Evolutionary conservation across 2,329 filamentous ascomycete genomes (phyloP).

Genomic region (Hysterium pulicare): DNA sequence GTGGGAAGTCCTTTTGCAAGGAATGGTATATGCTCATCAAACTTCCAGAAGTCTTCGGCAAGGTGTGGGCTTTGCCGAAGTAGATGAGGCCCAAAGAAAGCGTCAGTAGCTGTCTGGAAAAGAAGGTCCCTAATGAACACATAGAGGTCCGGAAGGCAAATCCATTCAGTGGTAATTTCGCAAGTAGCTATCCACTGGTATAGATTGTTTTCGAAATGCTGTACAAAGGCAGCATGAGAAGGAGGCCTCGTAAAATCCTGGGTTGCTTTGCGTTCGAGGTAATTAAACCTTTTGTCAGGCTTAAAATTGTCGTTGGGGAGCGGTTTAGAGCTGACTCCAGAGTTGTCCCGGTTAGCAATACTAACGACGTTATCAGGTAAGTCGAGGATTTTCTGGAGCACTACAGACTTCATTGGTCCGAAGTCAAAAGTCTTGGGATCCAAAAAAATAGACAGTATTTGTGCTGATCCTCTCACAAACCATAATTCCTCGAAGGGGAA

Average conservation of each 20-base stretch:
- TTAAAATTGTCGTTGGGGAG: slow-evolving; percentile 10
- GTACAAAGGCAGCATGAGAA: slow-evolving; percentile 9
- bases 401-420: background rate
- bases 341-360: slow-evolving; percentile 7
- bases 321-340: slow-evolving; percentile 9
- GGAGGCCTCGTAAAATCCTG: slow-evolving; percentile 3
- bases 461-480: background rate
- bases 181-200: background rate
- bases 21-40: slow-evolving; percentile 17
- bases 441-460: background rate
- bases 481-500: background rate
- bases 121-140: slow-evolving; percentile 8
- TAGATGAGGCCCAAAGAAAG: slow-evolving; percentile 12
- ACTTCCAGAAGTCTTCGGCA: slow-evolving; percentile 25
- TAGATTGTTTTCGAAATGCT: slow-evolving; percentile 6
- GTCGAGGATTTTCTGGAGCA: background rate
- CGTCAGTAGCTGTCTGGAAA: slow-evolving; percentile 7
- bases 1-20: slow-evolving; percentile 18
- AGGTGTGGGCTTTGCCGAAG: slow-evolving; percentile 24
- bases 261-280: slow-evolving; percentile 7
- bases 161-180: slow-evolving; percentile 8
- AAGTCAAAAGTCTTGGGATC: background rate
- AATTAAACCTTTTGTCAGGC: slow-evolving; percentile 6
- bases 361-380: background rate
- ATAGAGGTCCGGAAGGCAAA: slow-evolving; percentile 12